These are phyloP conservation scores for Amniculicola lignicola DNA, from an alignment of 495 filamentous ascomycete genomes.

Conservation along the genomic window DNA sequence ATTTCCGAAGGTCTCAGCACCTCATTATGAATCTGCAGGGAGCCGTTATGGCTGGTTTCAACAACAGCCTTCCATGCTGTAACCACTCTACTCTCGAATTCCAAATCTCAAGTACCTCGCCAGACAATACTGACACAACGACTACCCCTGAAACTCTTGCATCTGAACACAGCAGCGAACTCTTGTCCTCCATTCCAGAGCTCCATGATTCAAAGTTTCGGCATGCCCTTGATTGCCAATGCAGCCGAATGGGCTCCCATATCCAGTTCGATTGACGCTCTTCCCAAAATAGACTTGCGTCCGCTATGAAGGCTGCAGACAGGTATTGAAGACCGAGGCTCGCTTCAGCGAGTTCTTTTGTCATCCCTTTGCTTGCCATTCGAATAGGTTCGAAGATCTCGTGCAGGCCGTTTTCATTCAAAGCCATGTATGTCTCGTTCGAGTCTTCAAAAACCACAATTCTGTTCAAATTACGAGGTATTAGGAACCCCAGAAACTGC, in stretches of 20 bases:
- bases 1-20: neutral
- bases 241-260: conserved; percentile 7
- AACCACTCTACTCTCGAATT: neutral
- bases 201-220: conserved; percentile 7
- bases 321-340: conserved; percentile 7
- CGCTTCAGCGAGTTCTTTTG: neutral
- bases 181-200: conserved; percentile 8
- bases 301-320: conserved; percentile 5
- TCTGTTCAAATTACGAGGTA: neutral
- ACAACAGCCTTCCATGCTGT: neutral
- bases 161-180: conserved; percentile 9
- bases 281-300: neutral
- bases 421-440: conserved; percentile 4
- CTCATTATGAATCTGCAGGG: neutral
- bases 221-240: conserved; percentile 2
- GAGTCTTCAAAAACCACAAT: conserved; percentile 2
- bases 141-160: neutral
- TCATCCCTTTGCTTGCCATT: neutral
- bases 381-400: conserved; percentile 1
- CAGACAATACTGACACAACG: neutral
- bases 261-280: conserved; percentile 5
- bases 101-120: neutral
- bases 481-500: neutral
- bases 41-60: neutral
- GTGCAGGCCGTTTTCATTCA: neutral